Evolutionary conservation across 1,284 basidiomycete species (phyloP), one percentile per base, ranked within the genome.

Genomic region (Fomitopsis palustris): DNA sequence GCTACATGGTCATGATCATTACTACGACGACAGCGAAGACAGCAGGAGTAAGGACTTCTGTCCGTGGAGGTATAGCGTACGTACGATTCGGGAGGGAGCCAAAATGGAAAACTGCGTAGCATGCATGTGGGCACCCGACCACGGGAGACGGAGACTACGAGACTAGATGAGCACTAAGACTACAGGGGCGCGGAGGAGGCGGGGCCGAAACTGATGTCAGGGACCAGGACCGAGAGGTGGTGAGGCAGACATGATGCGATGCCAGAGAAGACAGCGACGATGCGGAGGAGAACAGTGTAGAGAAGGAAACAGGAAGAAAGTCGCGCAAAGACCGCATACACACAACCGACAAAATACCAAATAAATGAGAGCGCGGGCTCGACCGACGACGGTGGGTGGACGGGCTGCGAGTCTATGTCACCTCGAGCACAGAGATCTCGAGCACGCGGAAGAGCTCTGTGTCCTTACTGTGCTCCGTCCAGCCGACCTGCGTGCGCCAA

Each of bases 391-490:
- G 45, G 23, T 8, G 5, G 51, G 25, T 23, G n/a, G 17, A 14
- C 21, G 29, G 8, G 17, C 4, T 35, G 47, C 29, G 29, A 21
- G n/a, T 49, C 63, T 72, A 72, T 56, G 67, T 67, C 45, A 91
- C 80, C 75, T 93, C 90, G 66, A 92, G 76, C 42, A 92, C 78
- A 4, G 87, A 87, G 21, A 84, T 87, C 74, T 93, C 91, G 65
- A 93, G 72, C 54, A 93, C 80, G 19, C 90, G 82, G 75, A 92
- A 92, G 70, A 85, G 76, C 14, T 80, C 76, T 27, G 81, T 67
- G 64, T 92, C 89, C 70, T 90, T 91, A 51, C 84, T 85, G 66
- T 85, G 79, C 71, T 93, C 91, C 16, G 82, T 82, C 87, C 89
- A 92, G 21, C 86, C 86, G 35, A 92, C 82, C 35, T 85, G 72